A percentile compares a stretch with the other conserved stretches of the same genome.
Conservation (phyloP, 75 land plant species). For the Azolla pinnata region DNA sequence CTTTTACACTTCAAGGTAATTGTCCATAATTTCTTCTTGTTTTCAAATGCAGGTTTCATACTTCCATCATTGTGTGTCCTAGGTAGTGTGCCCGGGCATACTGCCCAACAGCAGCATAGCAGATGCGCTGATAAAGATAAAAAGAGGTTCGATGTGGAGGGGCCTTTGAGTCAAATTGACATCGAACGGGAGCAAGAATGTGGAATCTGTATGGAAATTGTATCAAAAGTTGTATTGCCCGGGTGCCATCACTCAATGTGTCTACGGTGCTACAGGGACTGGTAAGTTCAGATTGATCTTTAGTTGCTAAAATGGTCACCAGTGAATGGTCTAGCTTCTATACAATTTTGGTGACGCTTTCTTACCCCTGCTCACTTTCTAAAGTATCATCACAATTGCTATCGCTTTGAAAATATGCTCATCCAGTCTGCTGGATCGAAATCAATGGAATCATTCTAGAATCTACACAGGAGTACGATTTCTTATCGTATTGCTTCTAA, state of each 20-base stretch:
- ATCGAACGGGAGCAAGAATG: constrained; percentile 65
- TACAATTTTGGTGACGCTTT: no score
- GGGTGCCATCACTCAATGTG: constrained; percentile 71
- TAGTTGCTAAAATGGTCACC: neutral
- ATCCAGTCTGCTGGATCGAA: no score
- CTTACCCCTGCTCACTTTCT: no score
- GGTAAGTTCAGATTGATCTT: constrained; percentile 49
- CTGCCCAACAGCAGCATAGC: constrained; percentile 53
- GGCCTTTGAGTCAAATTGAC: constrained; percentile 31
- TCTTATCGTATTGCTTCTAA: no score
- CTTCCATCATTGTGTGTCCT: constrained; percentile 1
- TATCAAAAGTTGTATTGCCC: constrained; percentile 55
- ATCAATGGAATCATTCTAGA: no score
- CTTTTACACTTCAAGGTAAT: neutral
- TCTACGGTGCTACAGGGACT: constrained; percentile 62
- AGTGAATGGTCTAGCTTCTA: no score
- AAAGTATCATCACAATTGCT: no score
- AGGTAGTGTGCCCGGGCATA: constrained; percentile 59
- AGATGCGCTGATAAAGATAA: no score
- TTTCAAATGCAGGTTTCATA: neutral
- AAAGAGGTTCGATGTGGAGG: no score
- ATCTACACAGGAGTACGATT: no score
- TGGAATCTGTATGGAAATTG: constrained; percentile 67
- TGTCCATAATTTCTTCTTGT: neutral
- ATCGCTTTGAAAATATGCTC: no score